Percentiles rank a stretch among this genome's conserved stretches.
Evolutionary conservation across 352 stramenopile species (phyloP).

Genomic region (Phytophthora agathidicida): DNA sequence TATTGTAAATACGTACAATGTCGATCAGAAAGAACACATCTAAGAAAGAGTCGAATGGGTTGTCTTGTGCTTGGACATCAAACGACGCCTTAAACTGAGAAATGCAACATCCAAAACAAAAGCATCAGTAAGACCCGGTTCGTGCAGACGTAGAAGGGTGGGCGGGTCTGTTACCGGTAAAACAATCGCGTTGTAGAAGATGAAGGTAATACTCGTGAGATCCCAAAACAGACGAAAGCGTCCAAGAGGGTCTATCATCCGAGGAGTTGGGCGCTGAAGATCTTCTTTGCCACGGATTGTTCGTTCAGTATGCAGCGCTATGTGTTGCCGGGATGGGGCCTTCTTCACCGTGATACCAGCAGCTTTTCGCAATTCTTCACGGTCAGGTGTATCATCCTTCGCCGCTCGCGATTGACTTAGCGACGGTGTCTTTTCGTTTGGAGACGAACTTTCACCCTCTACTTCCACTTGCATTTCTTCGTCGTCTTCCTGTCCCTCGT

Average conservation of each 20-base stretch:
- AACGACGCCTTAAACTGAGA: constrained; percentile 73
- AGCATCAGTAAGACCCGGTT: constrained; percentile 11
- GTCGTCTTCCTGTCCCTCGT: constrained; percentile 29
- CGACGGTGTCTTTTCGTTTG: not conserved
- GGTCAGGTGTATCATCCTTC: constrained; percentile 5
- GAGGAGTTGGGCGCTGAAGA: constrained; percentile 25
- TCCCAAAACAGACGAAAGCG: constrained; percentile 69
- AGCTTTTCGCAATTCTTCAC: constrained; percentile 21
- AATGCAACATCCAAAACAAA: not conserved
- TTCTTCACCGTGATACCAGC: constrained; percentile 22
- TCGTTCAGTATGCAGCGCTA: constrained; percentile 34
- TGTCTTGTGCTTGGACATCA: constrained; percentile 34
- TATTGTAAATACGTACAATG: constrained; percentile 48
- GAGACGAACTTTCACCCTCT: not conserved
- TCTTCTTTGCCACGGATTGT: constrained; percentile 38
- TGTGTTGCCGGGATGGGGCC: constrained; percentile 9
- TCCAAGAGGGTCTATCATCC: constrained; percentile 68
- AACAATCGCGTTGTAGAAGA: constrained; percentile 76
- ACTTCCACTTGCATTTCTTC: constrained; percentile 12
- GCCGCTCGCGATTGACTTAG: not conserved
- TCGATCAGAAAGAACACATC: constrained; percentile 70
- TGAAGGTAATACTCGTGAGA: constrained; percentile 70
- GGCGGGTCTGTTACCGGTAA: constrained; percentile 43
- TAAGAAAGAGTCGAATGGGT: constrained; percentile 52
- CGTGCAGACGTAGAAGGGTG: too few species aligned